Conservation (phyloP, 345 rosid species). For the Gossypium ekmanianum region DNA sequence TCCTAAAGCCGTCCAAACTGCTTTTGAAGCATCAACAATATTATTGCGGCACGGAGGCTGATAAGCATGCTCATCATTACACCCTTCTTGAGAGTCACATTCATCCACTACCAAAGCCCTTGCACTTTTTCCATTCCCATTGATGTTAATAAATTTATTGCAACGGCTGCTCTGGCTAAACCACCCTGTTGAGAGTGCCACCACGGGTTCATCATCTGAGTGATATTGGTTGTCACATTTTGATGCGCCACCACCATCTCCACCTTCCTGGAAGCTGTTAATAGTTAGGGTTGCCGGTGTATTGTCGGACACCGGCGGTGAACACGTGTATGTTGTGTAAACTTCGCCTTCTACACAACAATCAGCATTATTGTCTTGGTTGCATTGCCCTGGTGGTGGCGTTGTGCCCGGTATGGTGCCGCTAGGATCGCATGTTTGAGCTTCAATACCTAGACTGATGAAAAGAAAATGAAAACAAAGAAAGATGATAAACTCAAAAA, state of each 20-base stretch:
- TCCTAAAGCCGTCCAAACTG: slow-evolving; percentile 12
- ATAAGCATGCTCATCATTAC: neutral
- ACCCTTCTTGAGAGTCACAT: neutral
- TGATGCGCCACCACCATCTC: neutral
- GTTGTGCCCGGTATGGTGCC: slow-evolving; percentile 5
- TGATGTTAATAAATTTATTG: slow-evolving; percentile 3
- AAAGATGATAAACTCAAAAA: neutral
- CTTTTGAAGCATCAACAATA: slow-evolving; percentile 12
- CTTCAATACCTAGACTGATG: neutral
- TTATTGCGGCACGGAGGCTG: slow-evolving; percentile 8
- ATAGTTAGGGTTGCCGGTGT: slow-evolving; percentile 3
- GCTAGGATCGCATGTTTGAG: slow-evolving; percentile 10
- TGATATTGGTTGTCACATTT: neutral
- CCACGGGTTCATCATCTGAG: neutral
- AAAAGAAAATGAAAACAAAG: neutral
- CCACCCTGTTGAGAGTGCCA: slow-evolving; percentile 8
- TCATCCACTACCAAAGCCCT: slow-evolving; percentile 13
- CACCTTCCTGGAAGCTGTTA: slow-evolving; percentile 2
- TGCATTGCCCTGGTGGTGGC: slow-evolving; percentile 16
- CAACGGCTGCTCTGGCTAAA: slow-evolving; percentile 7
- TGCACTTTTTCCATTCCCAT: neutral
- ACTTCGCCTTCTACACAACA: slow-evolving; percentile 12
- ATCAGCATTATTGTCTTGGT: neutral
- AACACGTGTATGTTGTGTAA: slow-evolving; percentile 13
- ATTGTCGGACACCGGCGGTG: slow-evolving; percentile 5